Base-by-base conservation (phyloP, 148 eudicot genomes). In the Rhododendron molle region DNA sequence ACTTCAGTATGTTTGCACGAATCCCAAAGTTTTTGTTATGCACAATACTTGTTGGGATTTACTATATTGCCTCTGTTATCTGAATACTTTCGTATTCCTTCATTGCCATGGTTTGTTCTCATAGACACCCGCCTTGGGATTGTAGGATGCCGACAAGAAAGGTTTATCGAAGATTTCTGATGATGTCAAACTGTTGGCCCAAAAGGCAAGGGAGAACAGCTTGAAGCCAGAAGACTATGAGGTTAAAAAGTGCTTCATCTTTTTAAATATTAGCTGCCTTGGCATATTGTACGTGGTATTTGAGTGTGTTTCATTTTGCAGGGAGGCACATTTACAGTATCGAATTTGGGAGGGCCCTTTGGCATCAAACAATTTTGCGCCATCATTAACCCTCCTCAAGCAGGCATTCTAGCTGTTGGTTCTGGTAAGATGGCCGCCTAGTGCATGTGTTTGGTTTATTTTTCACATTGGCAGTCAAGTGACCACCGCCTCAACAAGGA, bases 361-460 rank as follows among this genome's bases (percentile, higher is more conserved):
- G 98, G 99, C 62, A 91, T 97, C 89, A 97, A 95, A 87, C 99
- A 97, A 71, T 97, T 97, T 85, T 95, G 99, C 83, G 98, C 99
- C 86, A 97, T 97, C 84, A 90, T 95, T 83, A 97, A 97, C 90
- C 99, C 99, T 88, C 98, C 99, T 36, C 99, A 97, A 81, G 88
- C 99, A 9, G 99, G 93, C 86, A 97, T 97, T 89, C 93, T 97
- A 49, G 98, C 99, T 43, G 92, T 97, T 84, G 99, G 99, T 9
- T 88, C 98, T 65, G 96, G 99, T 97, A 90, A 90, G 90, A 69
- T 80, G 43, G 36, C 36, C 8, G 49, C 67, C 36, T 36, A 54
- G 46, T 60, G 10, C 34, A 72, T 18, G 15, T 43, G 46, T 78
- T 38, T 60, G 28, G 46, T 73, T 73, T 16, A 73, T 18, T 73